phyloP scores from a whole-genome alignment of 73 alveolate species.

The Stentor coeruleus region DNA sequence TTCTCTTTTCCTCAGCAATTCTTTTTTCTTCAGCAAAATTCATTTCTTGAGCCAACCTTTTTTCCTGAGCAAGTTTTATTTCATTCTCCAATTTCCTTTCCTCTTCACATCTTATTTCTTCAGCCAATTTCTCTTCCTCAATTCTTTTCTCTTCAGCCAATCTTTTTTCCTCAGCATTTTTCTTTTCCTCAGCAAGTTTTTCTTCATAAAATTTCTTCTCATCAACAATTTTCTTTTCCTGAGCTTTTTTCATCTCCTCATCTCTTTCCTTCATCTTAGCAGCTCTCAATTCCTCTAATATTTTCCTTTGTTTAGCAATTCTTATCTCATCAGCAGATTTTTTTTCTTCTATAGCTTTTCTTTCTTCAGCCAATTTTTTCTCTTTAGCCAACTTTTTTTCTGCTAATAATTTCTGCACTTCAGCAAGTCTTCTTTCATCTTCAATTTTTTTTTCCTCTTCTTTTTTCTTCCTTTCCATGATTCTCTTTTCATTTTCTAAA shows the following conservation, averaged over 20 bases:
- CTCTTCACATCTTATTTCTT: background rate
- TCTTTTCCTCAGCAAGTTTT: background rate
- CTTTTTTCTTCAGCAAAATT: background rate
- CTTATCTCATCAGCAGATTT: background rate
- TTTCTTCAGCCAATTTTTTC: slow-evolving; percentile 1
- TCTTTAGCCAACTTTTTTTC: background rate
- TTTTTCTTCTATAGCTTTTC: background rate
- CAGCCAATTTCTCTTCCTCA: background rate
- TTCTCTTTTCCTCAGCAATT: background rate
- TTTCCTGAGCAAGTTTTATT: background rate
- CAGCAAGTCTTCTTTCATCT: background rate
- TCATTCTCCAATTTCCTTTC: background rate
- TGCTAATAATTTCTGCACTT: background rate
- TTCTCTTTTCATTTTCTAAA: background rate
- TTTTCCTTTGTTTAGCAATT: background rate
- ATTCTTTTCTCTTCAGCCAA: no score
- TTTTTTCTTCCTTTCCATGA: background rate
- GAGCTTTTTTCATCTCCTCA: background rate
- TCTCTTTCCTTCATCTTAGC: background rate
- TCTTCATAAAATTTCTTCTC: background rate
- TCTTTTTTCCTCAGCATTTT: background rate
- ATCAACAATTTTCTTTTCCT: background rate
- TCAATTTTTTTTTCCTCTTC: background rate
- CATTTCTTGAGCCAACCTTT: background rate
- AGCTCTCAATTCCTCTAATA: background rate